Base-by-base conservation (phyloP, 805 yeast genomes). In the Myxozyma melibiosi region DNA sequence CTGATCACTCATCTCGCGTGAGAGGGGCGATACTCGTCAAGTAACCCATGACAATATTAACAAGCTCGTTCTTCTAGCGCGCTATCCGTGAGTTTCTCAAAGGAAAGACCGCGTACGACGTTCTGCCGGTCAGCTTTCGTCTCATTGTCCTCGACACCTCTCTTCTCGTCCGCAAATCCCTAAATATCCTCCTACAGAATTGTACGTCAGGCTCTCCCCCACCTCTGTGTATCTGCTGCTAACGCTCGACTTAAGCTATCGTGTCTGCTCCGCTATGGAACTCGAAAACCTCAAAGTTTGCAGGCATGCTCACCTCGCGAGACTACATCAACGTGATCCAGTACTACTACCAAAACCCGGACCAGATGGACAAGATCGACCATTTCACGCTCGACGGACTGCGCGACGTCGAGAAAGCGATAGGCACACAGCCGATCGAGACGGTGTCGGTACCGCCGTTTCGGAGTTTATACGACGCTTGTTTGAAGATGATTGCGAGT, bases 201-300 rank as follows among this genome's bases (percentile, higher is more conserved):
- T 88, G 67, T 62, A 31, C 16, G 51, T 37, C n/a, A 2, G 4
- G 16, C 7, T 34, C n/a, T 24, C 14, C 4, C 7, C 20, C n/a
- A 6, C 8, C n/a, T 42, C 22, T 52, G 25, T 28, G 8, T 8
- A 16, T 13, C 18, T 27, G 13, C 11, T 25, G n/a, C 44, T 58
- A 13, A 40, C 44, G 11, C 14, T 27, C 11, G 20, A 11, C 16
- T 6, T 3, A 22, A 62, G 65, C 89, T 70, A 90, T 94, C 67
- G 97, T 94, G 31, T 86, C 96, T 53, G 98, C 98, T 3, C 99
- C 99, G 2, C 76, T 94, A 51, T 94, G 99, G 99, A 88, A 92
- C 73, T 86, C 92, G 57, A 82, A 86, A 68, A 83, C 88, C 14
- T 87, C 96, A 14, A 80, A 87, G 67, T 94, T 94, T 76, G 97